Percentiles rank a stretch among this genome's conserved stretches.
These are phyloP conservation scores for Haematococcus lacustris DNA, from an alignment of 139 green algal genomes.

Conservation along the genomic window DNA sequence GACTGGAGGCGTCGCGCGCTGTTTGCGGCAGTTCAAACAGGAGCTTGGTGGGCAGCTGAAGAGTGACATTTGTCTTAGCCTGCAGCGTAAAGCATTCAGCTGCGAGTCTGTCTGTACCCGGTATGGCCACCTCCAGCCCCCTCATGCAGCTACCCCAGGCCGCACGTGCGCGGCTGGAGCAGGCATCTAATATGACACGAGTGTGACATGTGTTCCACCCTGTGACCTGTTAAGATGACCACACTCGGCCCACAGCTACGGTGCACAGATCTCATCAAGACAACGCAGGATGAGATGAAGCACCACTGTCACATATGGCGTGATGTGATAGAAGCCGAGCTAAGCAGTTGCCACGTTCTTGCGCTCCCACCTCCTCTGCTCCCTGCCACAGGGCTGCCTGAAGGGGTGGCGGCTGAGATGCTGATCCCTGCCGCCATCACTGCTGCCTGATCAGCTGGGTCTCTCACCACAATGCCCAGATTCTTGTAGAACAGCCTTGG, in stretches of 20 bases:
- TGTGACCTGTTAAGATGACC: neutral
- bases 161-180: neutral
- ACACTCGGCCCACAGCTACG: too few relatives aligned
- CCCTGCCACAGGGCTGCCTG: neutral
- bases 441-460: neutral
- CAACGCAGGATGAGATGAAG: too few relatives aligned
- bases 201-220: neutral
- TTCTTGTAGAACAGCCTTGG: constrained; percentile 10
- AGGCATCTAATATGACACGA: neutral
- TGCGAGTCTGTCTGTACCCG: too few relatives aligned
- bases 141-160: too few relatives aligned
- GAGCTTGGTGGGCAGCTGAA: neutral
- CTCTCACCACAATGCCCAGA: constrained; percentile 1
- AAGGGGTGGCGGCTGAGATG: too few relatives aligned
- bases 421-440: neutral
- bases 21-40: neutral
- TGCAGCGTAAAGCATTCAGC: neutral
- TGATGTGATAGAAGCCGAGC: neutral
- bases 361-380: neutral
- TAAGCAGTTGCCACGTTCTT: neutral
- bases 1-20: neutral
- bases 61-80: neutral
- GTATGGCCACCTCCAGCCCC: too few relatives aligned
- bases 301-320: too few relatives aligned
- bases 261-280: too few relatives aligned